Conservation (phyloP, 2,329 filamentous ascomycete genomes). For the Magnaporthiopsis rhizophila region DNA sequence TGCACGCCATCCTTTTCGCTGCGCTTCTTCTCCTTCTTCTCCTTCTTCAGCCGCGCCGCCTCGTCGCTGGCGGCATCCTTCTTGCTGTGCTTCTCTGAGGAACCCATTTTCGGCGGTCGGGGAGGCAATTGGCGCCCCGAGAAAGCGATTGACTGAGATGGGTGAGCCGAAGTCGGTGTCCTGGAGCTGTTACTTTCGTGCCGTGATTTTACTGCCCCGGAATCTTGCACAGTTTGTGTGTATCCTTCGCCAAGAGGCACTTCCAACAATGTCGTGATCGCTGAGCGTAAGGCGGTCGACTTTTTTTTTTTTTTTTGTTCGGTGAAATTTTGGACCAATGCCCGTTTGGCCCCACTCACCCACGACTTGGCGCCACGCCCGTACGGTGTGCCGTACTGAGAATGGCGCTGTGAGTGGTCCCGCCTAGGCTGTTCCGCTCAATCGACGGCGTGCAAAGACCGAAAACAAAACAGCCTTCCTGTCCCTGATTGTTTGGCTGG, state of each 20-base stretch:
- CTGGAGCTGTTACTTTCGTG: neutral
- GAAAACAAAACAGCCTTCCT: neutral
- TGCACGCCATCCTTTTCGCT: conserved; percentile 44
- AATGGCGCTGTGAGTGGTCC: neutral
- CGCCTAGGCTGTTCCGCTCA: neutral
- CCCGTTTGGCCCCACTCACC: neutral
- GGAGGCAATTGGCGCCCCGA: neutral
- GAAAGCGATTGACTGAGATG: neutral
- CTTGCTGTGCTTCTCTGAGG: conserved; percentile 11
- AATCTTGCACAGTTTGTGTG: neutral
- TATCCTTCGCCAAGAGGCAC: neutral
- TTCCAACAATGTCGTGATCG: neutral
- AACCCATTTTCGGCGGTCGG: conserved; percentile 11
- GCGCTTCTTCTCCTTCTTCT: conserved; percentile 53
- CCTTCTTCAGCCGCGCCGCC: conserved; percentile 25
- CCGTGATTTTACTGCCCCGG: neutral
- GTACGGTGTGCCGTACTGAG: neutral
- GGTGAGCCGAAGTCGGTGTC: neutral
- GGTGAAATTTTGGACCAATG: conserved; percentile 7
- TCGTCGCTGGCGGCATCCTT: conserved; percentile 6
- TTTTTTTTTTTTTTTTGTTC: conserved; percentile 7
- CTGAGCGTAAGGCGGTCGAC: neutral
- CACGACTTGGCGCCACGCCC: neutral
- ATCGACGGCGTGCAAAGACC: too few species aligned
- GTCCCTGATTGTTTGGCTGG: neutral